Evolutionary conservation across 805 yeast species (phyloP).

Genomic region (Pichia occidentalis): DNA sequence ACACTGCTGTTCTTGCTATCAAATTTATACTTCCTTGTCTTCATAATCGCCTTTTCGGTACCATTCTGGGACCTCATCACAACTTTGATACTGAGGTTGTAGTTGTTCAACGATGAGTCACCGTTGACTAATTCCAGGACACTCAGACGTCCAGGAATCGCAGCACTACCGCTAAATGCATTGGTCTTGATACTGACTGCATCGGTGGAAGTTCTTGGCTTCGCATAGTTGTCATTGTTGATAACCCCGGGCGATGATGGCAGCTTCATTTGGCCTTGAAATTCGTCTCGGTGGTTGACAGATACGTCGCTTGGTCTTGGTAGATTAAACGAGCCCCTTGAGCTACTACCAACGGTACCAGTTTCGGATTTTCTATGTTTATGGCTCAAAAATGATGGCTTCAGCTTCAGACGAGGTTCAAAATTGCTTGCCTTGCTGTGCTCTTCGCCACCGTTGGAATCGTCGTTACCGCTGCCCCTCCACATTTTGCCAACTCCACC

Average conservation of each 20-base stretch:
- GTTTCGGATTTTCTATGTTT: conserved; percentile 18
- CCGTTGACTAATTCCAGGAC: conserved; percentile 34
- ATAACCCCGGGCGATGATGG: conserved; percentile 8
- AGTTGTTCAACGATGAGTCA: no score
- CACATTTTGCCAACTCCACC: conserved; percentile 18
- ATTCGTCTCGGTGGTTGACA: not conserved
- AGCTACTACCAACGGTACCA: conserved; percentile 27
- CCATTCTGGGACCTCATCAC: conserved; percentile 31
- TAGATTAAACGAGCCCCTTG: not conserved
- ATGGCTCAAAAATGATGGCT: conserved; percentile 3
- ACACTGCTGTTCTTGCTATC: conserved; percentile 37
- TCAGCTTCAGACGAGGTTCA: conserved; percentile 2
- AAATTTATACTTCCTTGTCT: conserved; percentile 52
- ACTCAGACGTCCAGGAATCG: conserved; percentile 49
- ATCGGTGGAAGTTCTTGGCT: conserved; percentile 13
- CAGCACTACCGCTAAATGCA: conserved; percentile 18
- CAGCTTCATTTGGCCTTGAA: conserved; percentile 2
- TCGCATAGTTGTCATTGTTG: conserved; percentile 3
- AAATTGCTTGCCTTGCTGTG: no score
- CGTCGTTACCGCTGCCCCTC: not conserved
- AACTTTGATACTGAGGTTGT: conserved; percentile 58
- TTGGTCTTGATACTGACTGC: conserved; percentile 30
- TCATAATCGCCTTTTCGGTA: conserved; percentile 52
- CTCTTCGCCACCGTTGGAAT: no score
- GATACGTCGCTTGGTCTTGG: not conserved